Base-by-base conservation (phyloP, 1,284 basidiomycete genomes). In the Papiliotrema nemorosa region DNA sequence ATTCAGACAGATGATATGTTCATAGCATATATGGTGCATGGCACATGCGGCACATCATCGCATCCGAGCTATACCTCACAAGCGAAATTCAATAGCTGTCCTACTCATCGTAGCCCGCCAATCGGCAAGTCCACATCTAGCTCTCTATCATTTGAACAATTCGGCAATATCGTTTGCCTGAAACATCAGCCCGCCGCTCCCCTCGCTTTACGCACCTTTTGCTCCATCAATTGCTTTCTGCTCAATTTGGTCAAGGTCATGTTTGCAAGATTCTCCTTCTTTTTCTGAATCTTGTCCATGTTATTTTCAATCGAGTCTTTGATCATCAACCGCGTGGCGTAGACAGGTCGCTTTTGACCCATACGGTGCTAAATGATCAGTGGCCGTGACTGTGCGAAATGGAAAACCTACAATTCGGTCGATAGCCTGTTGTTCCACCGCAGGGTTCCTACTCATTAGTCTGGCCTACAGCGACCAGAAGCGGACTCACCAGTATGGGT, bases 351-450 rank as follows among this genome's bases (percentile, higher is more conserved):
- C 3, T 86, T 93, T 72, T 98, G 96, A 25, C 92, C 92, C 46
- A 97, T 80, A 50, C 92, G 91, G 74, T 97, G 91, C 86, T 70
- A 69, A 21, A 42, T 44, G 9, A 31, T 47, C 31, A 4, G 6
- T 31, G 14, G 12, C 26, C 14, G 9, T 29, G n/a, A 4, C 13
- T 2, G 21, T 24, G 5, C 55, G 35, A 37, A 47, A 25, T n/a
- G 54, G 14, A 58, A 42, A 25, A 77, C 80, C 73, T 52, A 84
- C 87, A 63, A 94, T 91, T 55, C 93, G 84, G 78, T 96, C 87
- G 48, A 94, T 89, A 21, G 91, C 91, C 74, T 96, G 92, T 66
- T 92, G 90, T 78, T 97, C 92, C 6, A 96, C 92, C 12, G 91
- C 91, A 18, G 93, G 93, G 66, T 97, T 97, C 90, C 88, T 90